Evolutionary conservation across 257 asterid species (phyloP), one percentile per base, ranked within the genome.

Genomic region (Solanum arcanum): DNA sequence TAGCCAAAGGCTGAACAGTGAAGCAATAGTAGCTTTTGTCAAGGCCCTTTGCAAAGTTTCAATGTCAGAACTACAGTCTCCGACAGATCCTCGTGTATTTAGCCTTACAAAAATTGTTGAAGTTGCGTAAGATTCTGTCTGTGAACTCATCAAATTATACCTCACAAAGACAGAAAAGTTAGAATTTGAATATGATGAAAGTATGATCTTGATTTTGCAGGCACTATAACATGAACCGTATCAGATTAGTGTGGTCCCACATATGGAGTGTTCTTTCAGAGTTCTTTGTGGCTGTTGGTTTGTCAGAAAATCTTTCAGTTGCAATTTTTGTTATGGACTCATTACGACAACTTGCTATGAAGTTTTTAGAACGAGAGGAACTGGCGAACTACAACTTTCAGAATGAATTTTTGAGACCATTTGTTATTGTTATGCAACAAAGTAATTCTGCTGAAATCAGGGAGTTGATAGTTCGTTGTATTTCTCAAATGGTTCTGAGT

Each of bases 261-360:
- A 97, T 97, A 89, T 97, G 99, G 99, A 94, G 92, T 72, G 99
- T 97, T 86, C 98, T 97, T 86, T 96, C 99, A 12, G 98, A 96
- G 68, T 97, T 97, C 90, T 97, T 97, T 86, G 99, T 97, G 83
- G 93, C 98, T 60, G 99, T 97, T 91, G 99, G 99, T 62, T 88
- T 97, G 92, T 96, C 99, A 83, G 99, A 97, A 90, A 97, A 97
- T 90, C 94, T 97, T 25, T 96, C 99, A 59, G 99, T 97, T 92
- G 97, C 99, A 81, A 97, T 97, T 76, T 97, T 97, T 91, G 99
- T 96, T 85, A 97, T 97, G 99, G 99, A 97, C 85, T 96, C 99
- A 6, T 89, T 97, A 91, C 96, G 99, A 86, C 99, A 97, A 88
- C 99, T 97, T 88, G 94, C 99, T 56, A 95, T 94, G 99, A 97